phyloP scores from a whole-genome alignment of 2,329 filamentous ascomycete species.

The Rutstroemia sp. region DNA sequence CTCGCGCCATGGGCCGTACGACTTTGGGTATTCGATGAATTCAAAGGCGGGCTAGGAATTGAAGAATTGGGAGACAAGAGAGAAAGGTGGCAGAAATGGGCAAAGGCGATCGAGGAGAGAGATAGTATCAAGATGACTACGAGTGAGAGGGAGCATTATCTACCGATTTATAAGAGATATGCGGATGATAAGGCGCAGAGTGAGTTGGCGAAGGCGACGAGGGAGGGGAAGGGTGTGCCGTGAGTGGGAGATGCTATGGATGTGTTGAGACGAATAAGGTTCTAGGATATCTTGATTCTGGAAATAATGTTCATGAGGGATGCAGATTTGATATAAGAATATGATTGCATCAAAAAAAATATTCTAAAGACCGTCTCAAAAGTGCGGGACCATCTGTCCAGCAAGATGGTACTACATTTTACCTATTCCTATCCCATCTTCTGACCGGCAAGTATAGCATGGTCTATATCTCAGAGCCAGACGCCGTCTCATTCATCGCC shows the following conservation, averaged over 20 bases:
- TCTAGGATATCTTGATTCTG: neutral
- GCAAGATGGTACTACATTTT: no score
- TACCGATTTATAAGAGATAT: slow-evolving; percentile 61
- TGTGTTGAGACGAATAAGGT: neutral
- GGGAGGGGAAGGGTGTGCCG: slow-evolving; percentile 55
- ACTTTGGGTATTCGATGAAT: slow-evolving; percentile 68
- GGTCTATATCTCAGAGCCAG: no score
- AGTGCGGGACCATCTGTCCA: no score
- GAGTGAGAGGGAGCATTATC: slow-evolving; percentile 60
- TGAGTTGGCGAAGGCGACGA: slow-evolving; percentile 53
- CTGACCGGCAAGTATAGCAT: no score
- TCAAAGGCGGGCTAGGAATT: slow-evolving; percentile 52
- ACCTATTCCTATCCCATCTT: no score
- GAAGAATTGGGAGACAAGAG: slow-evolving; percentile 44
- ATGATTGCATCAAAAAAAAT: no score
- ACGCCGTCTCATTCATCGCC: no score
- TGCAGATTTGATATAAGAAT: no score
- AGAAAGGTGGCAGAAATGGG: slow-evolving; percentile 59
- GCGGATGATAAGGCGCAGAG: slow-evolving; percentile 58
- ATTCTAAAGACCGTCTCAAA: no score
- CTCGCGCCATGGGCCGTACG: slow-evolving; percentile 67
- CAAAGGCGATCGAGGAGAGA: slow-evolving; percentile 48
- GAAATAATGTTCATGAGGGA: neutral
- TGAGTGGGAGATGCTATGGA: slow-evolving; percentile 28
- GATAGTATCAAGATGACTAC: slow-evolving; percentile 59